A percentile compares a stretch with the other conserved stretches of the same genome.
phyloP scores from a whole-genome alignment of 176 grass and related monocot genomes.

The Typha latifolia region DNA sequence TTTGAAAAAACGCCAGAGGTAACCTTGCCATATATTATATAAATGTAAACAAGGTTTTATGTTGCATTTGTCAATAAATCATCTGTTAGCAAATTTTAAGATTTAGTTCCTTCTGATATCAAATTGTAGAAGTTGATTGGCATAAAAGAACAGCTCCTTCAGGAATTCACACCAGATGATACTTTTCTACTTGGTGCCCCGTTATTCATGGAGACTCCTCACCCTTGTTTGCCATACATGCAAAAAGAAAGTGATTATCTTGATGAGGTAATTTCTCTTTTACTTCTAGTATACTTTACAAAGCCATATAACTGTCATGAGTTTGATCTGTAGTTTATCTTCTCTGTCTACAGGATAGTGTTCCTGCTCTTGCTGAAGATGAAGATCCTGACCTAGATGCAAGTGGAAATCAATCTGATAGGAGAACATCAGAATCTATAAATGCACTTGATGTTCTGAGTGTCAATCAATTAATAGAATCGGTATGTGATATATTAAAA shows the following conservation, averaged over 20 bases:
- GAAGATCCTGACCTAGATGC: conserved; percentile 54
- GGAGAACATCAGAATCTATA: conserved; percentile 63
- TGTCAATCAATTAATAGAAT: conserved; percentile 90
- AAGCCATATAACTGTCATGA: not conserved
- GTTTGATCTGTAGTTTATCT: not conserved
- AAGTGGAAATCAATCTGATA: conserved; percentile 62
- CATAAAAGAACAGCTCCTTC: conserved; percentile 69
- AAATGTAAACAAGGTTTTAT: not conserved
- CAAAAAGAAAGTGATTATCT: conserved; percentile 51
- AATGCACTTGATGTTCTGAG: conserved; percentile 63
- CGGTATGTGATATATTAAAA: conserved; percentile 35
- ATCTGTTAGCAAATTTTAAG: not conserved
- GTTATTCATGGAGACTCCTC: conserved; percentile 68
- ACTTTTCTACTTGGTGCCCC: conserved; percentile 65
- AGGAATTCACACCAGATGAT: conserved; percentile 88
- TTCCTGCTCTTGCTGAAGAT: conserved; percentile 62
- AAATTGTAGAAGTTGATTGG: conserved; percentile 42
- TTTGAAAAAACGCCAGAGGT: conserved; percentile 70
- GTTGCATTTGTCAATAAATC: not conserved
- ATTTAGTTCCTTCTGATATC: not conserved
- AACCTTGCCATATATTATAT: not conserved
- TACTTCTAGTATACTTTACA: not conserved
- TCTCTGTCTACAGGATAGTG: conserved; percentile 45
- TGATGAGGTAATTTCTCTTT: conserved; percentile 46
- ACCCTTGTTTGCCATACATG: conserved; percentile 43